Evolutionary conservation across 2,329 filamentous ascomycete genomes (phyloP).

Genomic region (Podosphaera aphanis): DNA sequence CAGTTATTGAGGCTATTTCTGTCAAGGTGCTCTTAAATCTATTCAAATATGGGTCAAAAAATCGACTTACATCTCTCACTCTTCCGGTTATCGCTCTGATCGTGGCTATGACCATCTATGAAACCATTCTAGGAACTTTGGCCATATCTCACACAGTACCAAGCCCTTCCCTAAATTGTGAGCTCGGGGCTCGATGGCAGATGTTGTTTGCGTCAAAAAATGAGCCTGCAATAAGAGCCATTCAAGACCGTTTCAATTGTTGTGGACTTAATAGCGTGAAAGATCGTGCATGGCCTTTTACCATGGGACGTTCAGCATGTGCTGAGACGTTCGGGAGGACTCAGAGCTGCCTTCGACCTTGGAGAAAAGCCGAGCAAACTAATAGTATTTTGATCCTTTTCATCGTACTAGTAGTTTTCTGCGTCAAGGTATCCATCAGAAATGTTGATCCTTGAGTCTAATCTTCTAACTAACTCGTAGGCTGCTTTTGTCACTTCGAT

Average conservation of each 20-base stretch:
- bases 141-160: constrained; percentile 14
- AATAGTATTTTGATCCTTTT: constrained; percentile 30
- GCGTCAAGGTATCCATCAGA: constrained; percentile 26
- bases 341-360: constrained; percentile 26
- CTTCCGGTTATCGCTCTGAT: constrained; percentile 13
- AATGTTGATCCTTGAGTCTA: too few species aligned
- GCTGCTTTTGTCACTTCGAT: too few species aligned
- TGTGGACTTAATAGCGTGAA: constrained; percentile 35
- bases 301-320: constrained; percentile 9
- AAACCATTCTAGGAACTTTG: constrained; percentile 14
- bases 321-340: constrained; percentile 3
- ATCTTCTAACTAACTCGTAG: too few species aligned
- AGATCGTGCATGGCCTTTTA: constrained; percentile 43
- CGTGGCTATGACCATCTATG: constrained; percentile 15
- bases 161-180: constrained; percentile 21
- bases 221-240: constrained; percentile 24
- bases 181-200: constrained; percentile 32
- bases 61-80: constrained; percentile 6
- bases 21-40: constrained; percentile 8
- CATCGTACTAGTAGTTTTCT: constrained; percentile 27
- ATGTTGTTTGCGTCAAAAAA: constrained; percentile 28
- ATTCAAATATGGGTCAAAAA: constrained; percentile 7
- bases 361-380: constrained; percentile 30
- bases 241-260: constrained; percentile 43
- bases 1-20: constrained; percentile 13